A percentile compares a stretch with the other conserved stretches of the same genome.
Conservation (phyloP, 2,329 filamentous ascomycete species). For the Paramyrothecium roridum region DNA sequence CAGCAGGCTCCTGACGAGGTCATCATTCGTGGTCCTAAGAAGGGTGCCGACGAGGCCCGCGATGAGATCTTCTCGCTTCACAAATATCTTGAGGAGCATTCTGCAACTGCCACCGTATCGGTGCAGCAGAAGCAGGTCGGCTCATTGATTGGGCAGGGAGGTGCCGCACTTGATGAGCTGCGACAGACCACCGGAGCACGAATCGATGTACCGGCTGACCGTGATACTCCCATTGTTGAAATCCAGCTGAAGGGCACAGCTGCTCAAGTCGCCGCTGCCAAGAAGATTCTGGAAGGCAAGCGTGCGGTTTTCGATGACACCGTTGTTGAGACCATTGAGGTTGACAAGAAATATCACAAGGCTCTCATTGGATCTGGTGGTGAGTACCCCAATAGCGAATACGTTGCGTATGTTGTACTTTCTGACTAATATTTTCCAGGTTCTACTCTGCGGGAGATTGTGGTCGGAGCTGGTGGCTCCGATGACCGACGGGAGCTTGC, state of each 20-base stretch:
- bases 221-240: constrained; percentile 73
- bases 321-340: constrained; percentile 76
- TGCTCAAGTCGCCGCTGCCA: constrained; percentile 83
- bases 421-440: constrained; percentile 50
- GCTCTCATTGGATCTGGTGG: constrained; percentile 85
- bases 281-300: constrained; percentile 85
- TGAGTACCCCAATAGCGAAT: constrained; percentile 41
- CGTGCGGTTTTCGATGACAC: constrained; percentile 86
- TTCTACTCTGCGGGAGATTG: constrained; percentile 80
- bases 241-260: constrained; percentile 93
- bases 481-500: constrained; percentile 80
- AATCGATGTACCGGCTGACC: constrained; percentile 84
- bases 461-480: constrained; percentile 83
- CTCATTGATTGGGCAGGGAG: constrained; percentile 88
- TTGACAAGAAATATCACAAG: constrained; percentile 94
- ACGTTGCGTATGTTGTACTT: neutral
- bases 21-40: constrained; percentile 84
- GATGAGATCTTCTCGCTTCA: constrained; percentile 87
- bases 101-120: constrained; percentile 72
- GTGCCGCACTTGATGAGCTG: constrained; percentile 86
- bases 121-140: constrained; percentile 91
- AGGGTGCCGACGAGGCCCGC: constrained; percentile 85
- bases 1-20: constrained; percentile 87
- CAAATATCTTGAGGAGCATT: constrained; percentile 88
- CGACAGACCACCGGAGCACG: constrained; percentile 80